These are phyloP conservation scores for Dianthus caryophyllus DNA, from an alignment of 148 eudicot genomes.

Conservation along the genomic window DNA sequence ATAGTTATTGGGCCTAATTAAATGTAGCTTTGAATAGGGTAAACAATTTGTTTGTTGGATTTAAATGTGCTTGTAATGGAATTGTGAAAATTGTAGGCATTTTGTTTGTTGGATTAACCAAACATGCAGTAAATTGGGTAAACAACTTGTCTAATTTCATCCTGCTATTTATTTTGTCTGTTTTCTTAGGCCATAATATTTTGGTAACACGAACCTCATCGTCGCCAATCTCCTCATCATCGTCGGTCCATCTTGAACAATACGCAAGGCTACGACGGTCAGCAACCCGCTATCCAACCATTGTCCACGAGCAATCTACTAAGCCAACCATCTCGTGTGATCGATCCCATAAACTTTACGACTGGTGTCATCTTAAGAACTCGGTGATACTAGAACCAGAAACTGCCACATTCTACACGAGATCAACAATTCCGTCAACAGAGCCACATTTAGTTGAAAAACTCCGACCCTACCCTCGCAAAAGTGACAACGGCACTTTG, in stretches of 20 bases:
- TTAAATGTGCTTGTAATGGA: no score
- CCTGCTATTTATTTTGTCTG: background rate
- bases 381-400: constrained; percentile 25
- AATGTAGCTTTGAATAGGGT: no score
- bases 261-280: background rate
- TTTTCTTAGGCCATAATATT: constrained; percentile 11
- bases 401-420: constrained; percentile 24
- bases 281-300: constrained; percentile 14
- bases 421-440: constrained; percentile 6
- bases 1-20: no score
- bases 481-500: constrained; percentile 34
- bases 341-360: constrained; percentile 27
- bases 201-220: constrained; percentile 17
- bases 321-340: constrained; percentile 26
- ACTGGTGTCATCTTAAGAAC: constrained; percentile 35
- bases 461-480: constrained; percentile 42
- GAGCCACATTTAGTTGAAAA: constrained; percentile 22
- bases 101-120: no score
- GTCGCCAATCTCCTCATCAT: constrained; percentile 7
- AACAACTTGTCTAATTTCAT: background rate
- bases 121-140: no score
- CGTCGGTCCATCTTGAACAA: background rate
- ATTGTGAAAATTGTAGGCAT: no score
- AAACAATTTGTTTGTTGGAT: no score
- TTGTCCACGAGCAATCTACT: background rate